Evolutionary conservation across 805 yeast species (phyloP), one percentile per base, ranked within the genome.

Genomic region (Myxozyma geophila): DNA sequence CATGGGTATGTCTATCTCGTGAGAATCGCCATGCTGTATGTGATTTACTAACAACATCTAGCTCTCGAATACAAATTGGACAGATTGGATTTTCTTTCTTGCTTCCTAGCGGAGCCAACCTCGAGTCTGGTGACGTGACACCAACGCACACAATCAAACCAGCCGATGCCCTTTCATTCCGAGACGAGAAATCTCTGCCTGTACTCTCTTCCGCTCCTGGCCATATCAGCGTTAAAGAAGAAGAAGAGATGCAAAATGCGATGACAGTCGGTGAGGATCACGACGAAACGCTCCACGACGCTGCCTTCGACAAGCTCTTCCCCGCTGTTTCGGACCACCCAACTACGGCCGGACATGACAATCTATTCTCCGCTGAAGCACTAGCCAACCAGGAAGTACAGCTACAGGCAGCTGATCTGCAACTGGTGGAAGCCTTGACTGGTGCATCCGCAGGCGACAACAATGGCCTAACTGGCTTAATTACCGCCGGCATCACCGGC

Each of bases 51-150:
- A 60, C 33, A 9, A 13, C 7, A 3, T 10, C 7, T 36, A 68
- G 73, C 17, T 76, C 80, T 7, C 72, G 89, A 70, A 86, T 95
- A 55, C 98, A 95, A 75, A 90, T 95, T 46, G 98, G 98, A 13
- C 96, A 91, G 71, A 90, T 93, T 17, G 88, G 91, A 8, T 95
- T 95, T 75, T 84, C 85, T 55, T 95, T 95, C 75, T 88, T 93
- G 15, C 78, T 95, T 47, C 99, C 99, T 1, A 79, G 85, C 23
- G 88, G 83, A 35, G 49, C 58, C 3, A 59, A 53, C 23, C 21
- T 43, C 28, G 64, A 54, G 12, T n/a, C 60, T n/a, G 66, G 57
- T 5, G 64, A n/a, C 35, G 23, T 54, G 1, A 48, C 61, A 2
- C 59, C 67, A 15, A 44, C 63, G 28, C 69, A 52, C 49, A 57